A percentile compares a stretch with the other conserved stretches of the same genome.
Evolutionary conservation across 345 rosid genomes (phyloP).

Genomic region (Populus euphratica): DNA sequence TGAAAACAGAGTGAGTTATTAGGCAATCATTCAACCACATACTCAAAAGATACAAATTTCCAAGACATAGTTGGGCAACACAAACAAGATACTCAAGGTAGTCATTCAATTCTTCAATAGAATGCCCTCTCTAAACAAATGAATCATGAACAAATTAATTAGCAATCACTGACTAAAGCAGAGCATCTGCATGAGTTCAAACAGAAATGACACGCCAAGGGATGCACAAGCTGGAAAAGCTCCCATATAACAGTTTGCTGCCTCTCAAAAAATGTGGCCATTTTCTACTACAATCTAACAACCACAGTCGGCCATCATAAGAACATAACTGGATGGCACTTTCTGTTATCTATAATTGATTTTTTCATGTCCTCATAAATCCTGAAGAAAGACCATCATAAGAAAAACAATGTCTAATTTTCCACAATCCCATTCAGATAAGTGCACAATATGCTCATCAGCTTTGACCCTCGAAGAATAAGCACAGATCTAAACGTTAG

Average conservation of each 20-base stretch:
- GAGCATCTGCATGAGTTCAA: background rate
- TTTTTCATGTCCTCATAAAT: background rate
- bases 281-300: too few species aligned
- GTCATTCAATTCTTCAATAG: background rate
- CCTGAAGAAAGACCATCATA: background rate
- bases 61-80: background rate
- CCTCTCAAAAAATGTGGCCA: too few species aligned
- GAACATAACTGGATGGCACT: too few species aligned
- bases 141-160: too few species aligned
- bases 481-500: background rate
- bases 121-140: too few species aligned
- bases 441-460: background rate
- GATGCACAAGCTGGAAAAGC: too few species aligned
- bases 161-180: background rate
- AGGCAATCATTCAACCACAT: background rate
- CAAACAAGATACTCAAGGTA: background rate
- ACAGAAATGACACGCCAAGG: background rate
- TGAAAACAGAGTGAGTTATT: constrained; percentile 19
- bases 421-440: background rate
- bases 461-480: background rate
- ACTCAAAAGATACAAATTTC: background rate
- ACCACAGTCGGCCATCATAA: too few species aligned
- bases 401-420: background rate
- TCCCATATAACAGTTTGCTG: too few species aligned
- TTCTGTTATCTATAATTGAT: too few species aligned